Conservation (phyloP, 2,329 filamentous ascomycete genomes). For the Magnaporthiopsis rhizophila region DNA sequence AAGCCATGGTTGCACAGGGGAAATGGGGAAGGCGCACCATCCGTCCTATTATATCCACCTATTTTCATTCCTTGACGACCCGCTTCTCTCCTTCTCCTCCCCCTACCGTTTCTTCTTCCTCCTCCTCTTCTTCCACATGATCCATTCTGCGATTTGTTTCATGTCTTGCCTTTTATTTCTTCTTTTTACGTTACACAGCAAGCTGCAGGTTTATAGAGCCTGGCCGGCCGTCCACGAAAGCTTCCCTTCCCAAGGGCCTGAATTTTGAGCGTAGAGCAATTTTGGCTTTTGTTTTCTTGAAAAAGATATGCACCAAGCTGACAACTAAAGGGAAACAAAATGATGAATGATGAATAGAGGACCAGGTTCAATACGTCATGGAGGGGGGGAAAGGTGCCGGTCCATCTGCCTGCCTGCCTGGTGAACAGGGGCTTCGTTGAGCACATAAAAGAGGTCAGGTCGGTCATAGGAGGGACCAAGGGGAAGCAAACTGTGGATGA, state of each 20-base stretch:
- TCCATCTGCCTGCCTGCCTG: too few species aligned
- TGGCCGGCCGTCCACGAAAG: neutral
- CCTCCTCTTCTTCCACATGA: neutral
- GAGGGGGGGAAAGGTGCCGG: too few species aligned
- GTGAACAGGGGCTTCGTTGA: too few species aligned
- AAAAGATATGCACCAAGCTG: too few species aligned
- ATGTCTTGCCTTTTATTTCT: neutral
- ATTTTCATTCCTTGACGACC: neutral
- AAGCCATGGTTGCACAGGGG: neutral
- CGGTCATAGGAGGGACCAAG: too few species aligned
- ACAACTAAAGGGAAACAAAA: neutral
- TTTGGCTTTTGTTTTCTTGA: neutral
- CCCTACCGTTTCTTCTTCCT: neutral
- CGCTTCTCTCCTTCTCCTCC: neutral
- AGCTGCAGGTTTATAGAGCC: neutral
- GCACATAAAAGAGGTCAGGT: too few species aligned
- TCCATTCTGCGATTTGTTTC: slow-evolving; percentile 1
- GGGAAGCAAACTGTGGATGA: too few species aligned
- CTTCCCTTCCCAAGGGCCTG: neutral
- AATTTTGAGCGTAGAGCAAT: neutral
- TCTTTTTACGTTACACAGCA: neutral
- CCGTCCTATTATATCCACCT: neutral
- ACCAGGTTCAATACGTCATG: neutral
- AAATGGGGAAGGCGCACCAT: neutral
- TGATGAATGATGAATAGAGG: neutral